Evolutionary conservation across 2,329 filamentous ascomycete species (phyloP).

Genomic region (Exophiala calicioides): DNA sequence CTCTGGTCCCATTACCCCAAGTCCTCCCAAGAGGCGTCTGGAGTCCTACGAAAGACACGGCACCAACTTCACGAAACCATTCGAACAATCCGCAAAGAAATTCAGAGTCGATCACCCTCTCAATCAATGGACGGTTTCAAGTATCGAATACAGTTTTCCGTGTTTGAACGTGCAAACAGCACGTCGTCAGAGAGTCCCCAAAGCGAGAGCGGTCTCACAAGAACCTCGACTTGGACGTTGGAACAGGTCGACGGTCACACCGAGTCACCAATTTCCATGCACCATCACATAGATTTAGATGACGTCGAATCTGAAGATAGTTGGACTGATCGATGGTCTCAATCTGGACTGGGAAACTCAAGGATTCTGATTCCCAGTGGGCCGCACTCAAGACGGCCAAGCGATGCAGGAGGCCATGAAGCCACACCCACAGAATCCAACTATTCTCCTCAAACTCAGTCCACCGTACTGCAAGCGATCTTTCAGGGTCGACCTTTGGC

Average conservation of each 20-base stretch:
- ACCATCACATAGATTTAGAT: conserved; percentile 17
- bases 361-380: conserved; percentile 5
- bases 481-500: conserved; percentile 23
- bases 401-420: conserved; percentile 25
- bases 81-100: conserved; percentile 43
- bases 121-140: conserved; percentile 39
- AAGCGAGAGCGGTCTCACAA: conserved; percentile 29
- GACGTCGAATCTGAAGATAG: conserved; percentile 22
- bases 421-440: conserved; percentile 28
- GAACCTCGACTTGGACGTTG: conserved; percentile 30
- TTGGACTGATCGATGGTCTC: conserved; percentile 20
- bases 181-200: conserved; percentile 46
- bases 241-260: conserved; percentile 23
- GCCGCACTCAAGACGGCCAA: conserved; percentile 9
- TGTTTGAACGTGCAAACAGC: conserved; percentile 50
- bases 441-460: background rate
- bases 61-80: conserved; percentile 38
- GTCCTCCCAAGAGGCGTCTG: conserved; percentile 32
- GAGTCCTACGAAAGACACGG: conserved; percentile 40
- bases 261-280: conserved; percentile 26
- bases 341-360: conserved; percentile 15
- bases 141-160: conserved; percentile 39
- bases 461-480: conserved; percentile 25
- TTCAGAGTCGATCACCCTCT: conserved; percentile 43
- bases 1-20: conserved; percentile 44